Evolutionary conservation across 1,139 yeast genomes (phyloP), one percentile per base, ranked within the genome.

Genomic region (Blastobotrys apis): DNA sequence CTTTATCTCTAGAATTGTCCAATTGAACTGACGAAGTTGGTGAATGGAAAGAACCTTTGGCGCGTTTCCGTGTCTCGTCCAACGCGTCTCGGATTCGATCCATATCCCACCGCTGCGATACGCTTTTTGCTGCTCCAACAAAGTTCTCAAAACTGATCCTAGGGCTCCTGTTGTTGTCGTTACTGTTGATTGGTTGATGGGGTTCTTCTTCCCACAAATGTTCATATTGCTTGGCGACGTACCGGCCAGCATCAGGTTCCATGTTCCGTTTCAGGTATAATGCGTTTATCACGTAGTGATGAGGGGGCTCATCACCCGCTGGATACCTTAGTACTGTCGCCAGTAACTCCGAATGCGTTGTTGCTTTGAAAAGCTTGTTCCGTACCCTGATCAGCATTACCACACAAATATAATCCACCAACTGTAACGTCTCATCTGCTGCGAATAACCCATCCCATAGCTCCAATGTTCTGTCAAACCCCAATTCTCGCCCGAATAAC

Each of bases 401-500:
- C 1, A 58, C 62, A 39, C 65, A 59, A 3, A 67, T 52, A 42
- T 60, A 64, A 41, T 64, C 65, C 15, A 66, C 65, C 12, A 68
- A 46, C 10, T 27, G 30, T 9, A 44, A 27, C 5, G 35, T 26
- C 5, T 47, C 54, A 38, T 55, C 57, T 3, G 64, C 65, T 6
- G 70, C 68, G 48, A 68, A 67, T 8, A 68, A 44, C 10, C 62
- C 57, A 45, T 68, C 72, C 72, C 72, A 68, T 9, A 68, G 49
- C 10, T 44, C 48, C 27, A 66, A 51, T 30, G 58, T 52, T 5
- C 53, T 53, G 16, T 52, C 44, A 34, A 67, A 58, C 2, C 57
- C 58, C 42, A 78, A 63, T 52, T 79, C 84, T 33, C 84, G 61
- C 6, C 75, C 66, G 41, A 79, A 66, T 26, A 79, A 50, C 33